Evolutionary conservation across 441 rosid genomes (phyloP).

Genomic region (Codiaeum variegatum): DNA sequence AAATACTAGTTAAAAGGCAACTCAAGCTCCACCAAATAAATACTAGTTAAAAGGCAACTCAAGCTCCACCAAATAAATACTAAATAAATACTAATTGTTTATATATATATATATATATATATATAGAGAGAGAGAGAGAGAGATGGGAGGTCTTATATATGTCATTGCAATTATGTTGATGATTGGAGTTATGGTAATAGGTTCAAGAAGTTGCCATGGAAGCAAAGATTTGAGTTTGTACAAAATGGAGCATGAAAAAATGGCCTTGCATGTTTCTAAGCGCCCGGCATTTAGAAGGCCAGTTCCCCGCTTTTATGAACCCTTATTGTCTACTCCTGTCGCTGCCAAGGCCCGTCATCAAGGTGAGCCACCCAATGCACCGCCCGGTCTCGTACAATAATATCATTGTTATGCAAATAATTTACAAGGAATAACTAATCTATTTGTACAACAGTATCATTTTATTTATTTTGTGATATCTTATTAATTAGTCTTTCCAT

Average conservation of each 20-base stretch:
- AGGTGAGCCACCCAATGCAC: too few relatives aligned
- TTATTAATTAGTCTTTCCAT: too few relatives aligned
- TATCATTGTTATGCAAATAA: too few relatives aligned
- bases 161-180: neutral
- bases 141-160: neutral
- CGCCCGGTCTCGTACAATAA: too few relatives aligned
- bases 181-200: neutral
- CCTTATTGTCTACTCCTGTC: neutral
- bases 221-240: neutral
- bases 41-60: neutral
- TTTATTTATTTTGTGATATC: too few relatives aligned
- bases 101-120: neutral
- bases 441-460: too few relatives aligned
- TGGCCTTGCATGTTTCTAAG: conserved; percentile 4
- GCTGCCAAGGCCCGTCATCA: neutral
- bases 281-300: neutral
- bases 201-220: neutral
- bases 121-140: neutral
- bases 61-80: neutral
- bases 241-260: neutral
- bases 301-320: too few relatives aligned
- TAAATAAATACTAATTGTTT: neutral
- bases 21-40: neutral
- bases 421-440: too few relatives aligned
- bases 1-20: neutral